Percentiles rank a stretch among this genome's conserved stretches.
Evolutionary conservation across 164 flowering plant genomes (phyloP).

Genomic region (Euptelea pleiosperma): DNA sequence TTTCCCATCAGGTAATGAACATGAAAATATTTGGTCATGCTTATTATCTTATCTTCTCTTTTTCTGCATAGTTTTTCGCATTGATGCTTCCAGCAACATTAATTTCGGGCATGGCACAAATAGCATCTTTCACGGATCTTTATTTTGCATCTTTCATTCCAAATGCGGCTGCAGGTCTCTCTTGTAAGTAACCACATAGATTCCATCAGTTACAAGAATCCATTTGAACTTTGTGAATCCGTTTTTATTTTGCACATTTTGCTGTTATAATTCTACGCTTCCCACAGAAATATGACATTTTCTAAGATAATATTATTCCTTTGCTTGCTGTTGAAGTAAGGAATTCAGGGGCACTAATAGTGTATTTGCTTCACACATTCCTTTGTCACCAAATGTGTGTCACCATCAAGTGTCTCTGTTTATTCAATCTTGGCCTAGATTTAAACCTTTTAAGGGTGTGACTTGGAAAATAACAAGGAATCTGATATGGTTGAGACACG

Average conservation of each 20-base stretch:
- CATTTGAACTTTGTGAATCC: too few relatives aligned
- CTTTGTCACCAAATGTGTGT: too few relatives aligned
- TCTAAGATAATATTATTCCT: not conserved
- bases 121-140: conserved; percentile 33
- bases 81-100: conserved; percentile 31
- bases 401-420: too few relatives aligned
- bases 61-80: conserved; percentile 22
- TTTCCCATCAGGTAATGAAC: not conserved
- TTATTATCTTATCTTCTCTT: conserved; percentile 3
- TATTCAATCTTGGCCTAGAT: too few relatives aligned
- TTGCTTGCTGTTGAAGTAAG: not conserved
- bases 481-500: too few relatives aligned
- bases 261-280: too few relatives aligned
- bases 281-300: not conserved
- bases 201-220: not conserved
- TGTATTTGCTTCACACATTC: too few relatives aligned
- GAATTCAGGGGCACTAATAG: not conserved
- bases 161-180: conserved; percentile 32
- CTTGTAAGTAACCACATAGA: conserved; percentile 24
- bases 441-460: too few relatives aligned
- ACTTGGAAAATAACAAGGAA: too few relatives aligned
- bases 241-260: too few relatives aligned
- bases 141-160: conserved; percentile 35
- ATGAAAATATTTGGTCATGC: not conserved
- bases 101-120: conserved; percentile 30